These are phyloP conservation scores for Myxozyma monticola DNA, from an alignment of 805 yeast genomes.

Conservation along the genomic window DNA sequence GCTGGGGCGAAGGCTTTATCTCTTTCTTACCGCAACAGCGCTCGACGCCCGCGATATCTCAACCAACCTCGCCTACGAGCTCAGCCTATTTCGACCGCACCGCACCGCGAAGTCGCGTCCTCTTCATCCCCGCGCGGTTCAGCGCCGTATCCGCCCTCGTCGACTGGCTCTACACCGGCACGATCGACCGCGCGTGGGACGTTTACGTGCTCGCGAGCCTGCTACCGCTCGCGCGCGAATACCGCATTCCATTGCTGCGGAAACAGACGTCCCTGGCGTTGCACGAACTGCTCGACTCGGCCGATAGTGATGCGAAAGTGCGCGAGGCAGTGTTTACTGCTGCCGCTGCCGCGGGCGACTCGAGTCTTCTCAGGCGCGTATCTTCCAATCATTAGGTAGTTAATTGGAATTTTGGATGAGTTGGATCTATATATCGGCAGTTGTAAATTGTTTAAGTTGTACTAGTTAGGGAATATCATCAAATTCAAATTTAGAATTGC, in stretches of 20 bases:
- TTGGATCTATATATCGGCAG: too few relatives aligned
- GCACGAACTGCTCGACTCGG: constrained; percentile 13
- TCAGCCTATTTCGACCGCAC: too few relatives aligned
- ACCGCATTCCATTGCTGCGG: constrained; percentile 3
- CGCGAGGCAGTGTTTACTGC: constrained; percentile 8
- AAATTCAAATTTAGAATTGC: too few relatives aligned
- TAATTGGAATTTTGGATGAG: too few relatives aligned
- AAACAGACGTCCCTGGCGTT: constrained; percentile 8
- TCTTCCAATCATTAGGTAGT: background rate
- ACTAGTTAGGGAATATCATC: too few relatives aligned
- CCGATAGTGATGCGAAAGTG: background rate
- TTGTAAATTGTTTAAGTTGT: too few relatives aligned
- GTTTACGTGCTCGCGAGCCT: constrained; percentile 2
- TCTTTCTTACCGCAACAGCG: too few relatives aligned
- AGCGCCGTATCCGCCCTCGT: constrained; percentile 13
- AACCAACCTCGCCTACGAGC: too few relatives aligned
- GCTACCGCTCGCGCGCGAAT: constrained; percentile 7
- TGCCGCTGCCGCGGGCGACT: constrained; percentile 13
- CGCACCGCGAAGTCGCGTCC: constrained; percentile 5
- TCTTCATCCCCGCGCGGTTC: constrained; percentile 24
- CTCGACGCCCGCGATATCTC: background rate
- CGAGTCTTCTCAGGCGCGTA: constrained; percentile 1
- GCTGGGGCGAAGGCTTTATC: constrained; percentile 23
- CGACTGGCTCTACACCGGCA: constrained; percentile 22
- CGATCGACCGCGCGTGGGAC: background rate